Conservation (phyloP, 768 basidiomycete genomes). For the Pilatotrama ljubarskyi region DNA sequence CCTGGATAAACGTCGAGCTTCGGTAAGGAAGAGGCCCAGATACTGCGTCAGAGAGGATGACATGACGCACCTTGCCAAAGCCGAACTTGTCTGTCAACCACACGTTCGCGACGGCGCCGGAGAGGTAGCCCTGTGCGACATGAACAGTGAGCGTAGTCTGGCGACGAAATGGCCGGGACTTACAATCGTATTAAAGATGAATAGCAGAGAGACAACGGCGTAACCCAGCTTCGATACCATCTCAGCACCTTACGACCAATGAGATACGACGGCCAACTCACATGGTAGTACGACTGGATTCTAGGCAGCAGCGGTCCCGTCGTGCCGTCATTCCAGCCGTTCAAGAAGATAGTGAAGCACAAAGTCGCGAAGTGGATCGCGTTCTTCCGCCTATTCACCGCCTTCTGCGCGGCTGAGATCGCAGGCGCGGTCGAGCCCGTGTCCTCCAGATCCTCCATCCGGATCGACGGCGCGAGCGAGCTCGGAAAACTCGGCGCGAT, state of each 20-base stretch:
- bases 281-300: constrained; percentile 58
- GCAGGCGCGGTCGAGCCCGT: constrained; percentile 19
- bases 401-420: constrained; percentile 24
- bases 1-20: not conserved
- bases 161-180: too few relatives aligned
- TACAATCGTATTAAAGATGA: constrained; percentile 50
- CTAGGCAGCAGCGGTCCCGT: constrained; percentile 74
- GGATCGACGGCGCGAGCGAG: constrained; percentile 23
- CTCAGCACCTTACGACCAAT: not conserved
- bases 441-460: not conserved
- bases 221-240: constrained; percentile 43
- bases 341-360: constrained; percentile 58
- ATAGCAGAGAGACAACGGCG: constrained; percentile 59
- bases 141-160: not conserved
- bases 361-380: constrained; percentile 53
- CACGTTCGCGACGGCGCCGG: constrained; percentile 51
- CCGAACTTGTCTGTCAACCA: constrained; percentile 46
- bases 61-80: constrained; percentile 45
- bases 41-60: not conserved
- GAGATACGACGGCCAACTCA: constrained; percentile 19
- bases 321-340: constrained; percentile 78
- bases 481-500: constrained; percentile 21
- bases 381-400: constrained; percentile 12
- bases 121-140: constrained; percentile 44
- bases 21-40: too few relatives aligned